Conservation (phyloP, 106 monocot species). For the Alisma plantagoaquatica region DNA sequence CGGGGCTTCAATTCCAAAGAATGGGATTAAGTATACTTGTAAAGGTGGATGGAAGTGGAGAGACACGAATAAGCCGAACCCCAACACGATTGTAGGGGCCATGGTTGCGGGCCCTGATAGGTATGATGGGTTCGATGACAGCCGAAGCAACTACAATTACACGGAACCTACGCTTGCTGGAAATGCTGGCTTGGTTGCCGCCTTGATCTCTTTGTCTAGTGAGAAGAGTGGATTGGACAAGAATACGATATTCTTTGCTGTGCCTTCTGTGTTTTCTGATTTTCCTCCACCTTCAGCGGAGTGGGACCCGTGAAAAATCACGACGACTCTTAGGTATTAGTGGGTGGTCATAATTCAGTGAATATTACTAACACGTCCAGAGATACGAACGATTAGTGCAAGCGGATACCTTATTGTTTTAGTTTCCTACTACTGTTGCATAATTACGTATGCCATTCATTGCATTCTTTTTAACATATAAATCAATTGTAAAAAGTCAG, state of each 20-base stretch:
- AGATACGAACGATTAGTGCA: no score
- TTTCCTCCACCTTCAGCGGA: slow-evolving; percentile 12
- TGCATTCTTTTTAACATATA: no score
- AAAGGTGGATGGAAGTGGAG: slow-evolving; percentile 28
- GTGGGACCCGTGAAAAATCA: slow-evolving; percentile 22
- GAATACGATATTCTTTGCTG: slow-evolving; percentile 20
- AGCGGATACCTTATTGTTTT: no score
- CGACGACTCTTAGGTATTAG: no score
- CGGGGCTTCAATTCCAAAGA: slow-evolving; percentile 12
- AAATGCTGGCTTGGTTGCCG: slow-evolving; percentile 22
- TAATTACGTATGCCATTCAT: no score
- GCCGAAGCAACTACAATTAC: slow-evolving; percentile 20
- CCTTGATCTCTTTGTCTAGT: slow-evolving; percentile 18
- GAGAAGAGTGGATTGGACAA: slow-evolving; percentile 14
- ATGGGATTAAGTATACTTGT: slow-evolving; percentile 17
- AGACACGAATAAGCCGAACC: slow-evolving; percentile 12
- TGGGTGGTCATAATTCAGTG: not conserved
- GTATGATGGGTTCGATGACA: slow-evolving; percentile 18
- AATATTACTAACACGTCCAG: no score
- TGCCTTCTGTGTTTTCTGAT: slow-evolving; percentile 18
- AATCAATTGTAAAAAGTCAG: no score
- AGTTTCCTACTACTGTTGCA: no score
- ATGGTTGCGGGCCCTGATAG: slow-evolving; percentile 21
- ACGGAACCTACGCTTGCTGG: slow-evolving; percentile 19
- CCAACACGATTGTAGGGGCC: slow-evolving; percentile 17